Evolutionary conservation across 257 asterid species (phyloP).

Genomic region (Solanum clarkiae): DNA sequence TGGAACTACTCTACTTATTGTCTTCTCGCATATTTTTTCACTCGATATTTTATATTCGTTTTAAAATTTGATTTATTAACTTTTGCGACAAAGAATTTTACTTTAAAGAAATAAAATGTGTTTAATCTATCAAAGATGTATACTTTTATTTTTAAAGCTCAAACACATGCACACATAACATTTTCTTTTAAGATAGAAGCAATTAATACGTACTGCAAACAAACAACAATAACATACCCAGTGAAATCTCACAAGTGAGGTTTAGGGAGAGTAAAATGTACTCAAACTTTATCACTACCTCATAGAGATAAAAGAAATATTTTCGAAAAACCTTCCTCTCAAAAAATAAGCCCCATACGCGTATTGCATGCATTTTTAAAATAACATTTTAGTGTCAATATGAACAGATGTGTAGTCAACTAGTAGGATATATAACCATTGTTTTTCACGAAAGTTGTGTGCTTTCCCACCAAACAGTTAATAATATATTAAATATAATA

Average conservation of each 20-base stretch:
- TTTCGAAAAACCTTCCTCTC: too few species aligned
- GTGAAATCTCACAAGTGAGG: too few species aligned
- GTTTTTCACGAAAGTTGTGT: not conserved
- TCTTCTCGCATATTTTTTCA: not conserved
- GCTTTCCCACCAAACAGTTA: not conserved
- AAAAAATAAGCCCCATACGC: too few species aligned
- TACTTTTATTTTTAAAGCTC: not conserved
- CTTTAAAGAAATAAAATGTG: not conserved
- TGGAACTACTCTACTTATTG: not conserved
- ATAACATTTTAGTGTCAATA: not conserved
- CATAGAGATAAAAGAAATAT: too few species aligned
- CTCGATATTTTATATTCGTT: not conserved
- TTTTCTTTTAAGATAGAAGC: not conserved
- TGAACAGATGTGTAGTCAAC: not conserved
- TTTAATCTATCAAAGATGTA: not conserved
- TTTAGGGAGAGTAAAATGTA: too few species aligned
- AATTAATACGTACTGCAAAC: not conserved
- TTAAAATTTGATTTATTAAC: too few species aligned
- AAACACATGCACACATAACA: not conserved
- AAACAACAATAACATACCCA: too few species aligned
- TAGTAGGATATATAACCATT: not conserved
- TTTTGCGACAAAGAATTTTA: too few species aligned
- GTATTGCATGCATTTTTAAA: too few species aligned
- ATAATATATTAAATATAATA: not conserved
- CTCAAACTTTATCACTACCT: too few species aligned